These are phyloP conservation scores for Colletotrichum sp. DNA, from an alignment of 2,329 filamentous ascomycete genomes.

Conservation along the genomic window DNA sequence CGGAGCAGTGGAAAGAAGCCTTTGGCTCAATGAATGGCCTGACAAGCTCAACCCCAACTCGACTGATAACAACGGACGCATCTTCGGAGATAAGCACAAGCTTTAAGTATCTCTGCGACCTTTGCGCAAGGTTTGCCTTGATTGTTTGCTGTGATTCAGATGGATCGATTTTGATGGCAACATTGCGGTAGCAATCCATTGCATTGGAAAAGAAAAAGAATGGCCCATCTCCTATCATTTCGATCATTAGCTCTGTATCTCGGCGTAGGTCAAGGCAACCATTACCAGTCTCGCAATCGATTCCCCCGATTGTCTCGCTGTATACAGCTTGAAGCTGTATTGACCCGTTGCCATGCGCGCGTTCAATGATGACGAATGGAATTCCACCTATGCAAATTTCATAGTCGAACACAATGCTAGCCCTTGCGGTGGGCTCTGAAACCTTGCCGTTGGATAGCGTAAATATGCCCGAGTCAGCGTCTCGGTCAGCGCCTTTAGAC, in stretches of 20 bases:
- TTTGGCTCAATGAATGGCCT: neutral
- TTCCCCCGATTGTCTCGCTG: slow-evolving; percentile 1
- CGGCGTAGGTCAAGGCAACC: accelerated
- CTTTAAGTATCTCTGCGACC: neutral
- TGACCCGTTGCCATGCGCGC: neutral
- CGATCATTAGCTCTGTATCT: neutral
- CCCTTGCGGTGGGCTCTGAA: neutral
- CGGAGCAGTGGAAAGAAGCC: neutral
- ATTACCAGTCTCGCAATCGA: slow-evolving; percentile 1
- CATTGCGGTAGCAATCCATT: slow-evolving; percentile 13
- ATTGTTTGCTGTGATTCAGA: neutral
- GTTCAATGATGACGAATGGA: neutral
- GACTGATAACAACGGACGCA: neutral
- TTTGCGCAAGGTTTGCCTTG: neutral
- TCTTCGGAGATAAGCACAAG: neutral
- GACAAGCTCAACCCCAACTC: neutral
- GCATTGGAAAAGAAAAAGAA: slow-evolving; percentile 18
- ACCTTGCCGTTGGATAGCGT: neutral
- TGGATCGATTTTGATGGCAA: neutral
- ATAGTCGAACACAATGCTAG: slow-evolving; percentile 1
- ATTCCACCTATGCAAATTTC: slow-evolving; percentile 1
- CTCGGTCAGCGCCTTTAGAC: neutral
- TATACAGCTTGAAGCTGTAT: neutral
- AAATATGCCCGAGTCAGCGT: neutral
- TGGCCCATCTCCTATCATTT: neutral